Conservation (phyloP, 164 flowering plant genomes). For the Tetrastigma voinierianum region DNA sequence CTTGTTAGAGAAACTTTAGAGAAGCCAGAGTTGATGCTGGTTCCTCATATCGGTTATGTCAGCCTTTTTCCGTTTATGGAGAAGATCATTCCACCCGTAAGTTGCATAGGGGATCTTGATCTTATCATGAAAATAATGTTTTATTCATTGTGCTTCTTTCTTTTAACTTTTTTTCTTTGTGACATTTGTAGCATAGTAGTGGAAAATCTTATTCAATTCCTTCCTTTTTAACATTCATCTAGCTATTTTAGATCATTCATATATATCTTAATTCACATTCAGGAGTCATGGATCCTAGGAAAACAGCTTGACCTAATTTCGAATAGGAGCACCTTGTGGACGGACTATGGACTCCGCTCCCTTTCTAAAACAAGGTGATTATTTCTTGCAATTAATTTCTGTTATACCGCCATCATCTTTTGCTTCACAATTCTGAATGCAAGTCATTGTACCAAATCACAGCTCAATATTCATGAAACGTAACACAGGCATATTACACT, state of each 20-base stretch:
- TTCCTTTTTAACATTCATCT: neutral
- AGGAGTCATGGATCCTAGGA: conserved; percentile 79
- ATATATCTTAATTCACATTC: conserved; percentile 4
- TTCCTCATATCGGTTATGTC: conserved; percentile 96
- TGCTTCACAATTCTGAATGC: conserved; percentile 5
- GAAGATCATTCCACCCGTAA: conserved; percentile 82
- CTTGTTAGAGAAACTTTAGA: conserved; percentile 72
- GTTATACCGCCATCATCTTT: neutral
- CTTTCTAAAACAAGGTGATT: conserved; percentile 84
- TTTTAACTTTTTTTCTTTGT: neutral
- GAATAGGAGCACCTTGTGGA: conserved; percentile 81
- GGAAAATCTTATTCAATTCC: neutral
- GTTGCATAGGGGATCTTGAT: conserved; percentile 19
- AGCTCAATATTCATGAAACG: conserved; percentile 94
- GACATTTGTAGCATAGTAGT: neutral
- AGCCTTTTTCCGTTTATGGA: conserved; percentile 92
- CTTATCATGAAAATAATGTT: neutral
- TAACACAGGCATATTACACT: conserved; percentile 93
- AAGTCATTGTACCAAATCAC: conserved; percentile 11
- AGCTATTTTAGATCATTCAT: neutral
- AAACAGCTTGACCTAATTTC: conserved; percentile 90
- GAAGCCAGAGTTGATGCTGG: conserved; percentile 61
- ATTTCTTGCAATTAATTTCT: neutral
- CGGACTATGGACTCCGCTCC: conserved; percentile 80
- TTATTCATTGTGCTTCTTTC: neutral